Conservation (phyloP, 2,329 filamentous ascomycete species). For the Mariannaea sp. region DNA sequence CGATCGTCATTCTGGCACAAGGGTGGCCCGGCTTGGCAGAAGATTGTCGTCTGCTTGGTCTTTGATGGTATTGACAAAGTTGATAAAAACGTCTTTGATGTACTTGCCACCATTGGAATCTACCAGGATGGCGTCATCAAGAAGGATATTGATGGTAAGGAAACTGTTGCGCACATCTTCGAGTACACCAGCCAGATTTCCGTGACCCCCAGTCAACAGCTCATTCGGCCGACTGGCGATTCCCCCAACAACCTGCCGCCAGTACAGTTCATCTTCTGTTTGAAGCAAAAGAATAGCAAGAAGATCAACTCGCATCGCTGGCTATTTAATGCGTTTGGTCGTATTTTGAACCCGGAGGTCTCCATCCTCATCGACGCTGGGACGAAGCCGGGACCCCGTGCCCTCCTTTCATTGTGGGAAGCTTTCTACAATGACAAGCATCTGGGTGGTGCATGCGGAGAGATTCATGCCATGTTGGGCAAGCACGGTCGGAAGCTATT, state of each 20-base stretch:
- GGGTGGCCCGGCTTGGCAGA: slow-evolving; percentile 34
- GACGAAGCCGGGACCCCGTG: slow-evolving; percentile 32
- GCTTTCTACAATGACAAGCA: slow-evolving; percentile 34
- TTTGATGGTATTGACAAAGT: slow-evolving; percentile 36
- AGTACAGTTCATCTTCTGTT: slow-evolving; percentile 35
- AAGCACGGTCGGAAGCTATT: slow-evolving; percentile 31
- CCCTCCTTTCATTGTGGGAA: slow-evolving; percentile 32
- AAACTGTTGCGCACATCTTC: slow-evolving; percentile 34
- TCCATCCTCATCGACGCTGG: slow-evolving; percentile 34
- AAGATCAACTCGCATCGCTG: slow-evolving; percentile 38
- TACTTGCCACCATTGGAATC: slow-evolving; percentile 32
- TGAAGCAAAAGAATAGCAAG: slow-evolving; percentile 37
- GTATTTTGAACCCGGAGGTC: slow-evolving; percentile 34
- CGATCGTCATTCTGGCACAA: slow-evolving; percentile 36
- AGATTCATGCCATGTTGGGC: slow-evolving; percentile 36
- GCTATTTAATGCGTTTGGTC: slow-evolving; percentile 35
- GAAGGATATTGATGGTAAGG: slow-evolving; percentile 35
- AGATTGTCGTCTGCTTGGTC: slow-evolving; percentile 35
- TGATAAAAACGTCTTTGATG: slow-evolving; percentile 35
- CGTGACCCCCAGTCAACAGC: slow-evolving; percentile 34
- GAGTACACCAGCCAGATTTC: slow-evolving; percentile 37
- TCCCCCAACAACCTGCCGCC: slow-evolving; percentile 29
- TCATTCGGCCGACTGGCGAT: slow-evolving; percentile 31
- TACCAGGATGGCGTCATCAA: slow-evolving; percentile 36
- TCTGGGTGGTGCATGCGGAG: slow-evolving; percentile 32